Conservation (phyloP, 331 rosid species). For the Acacia concinna region DNA sequence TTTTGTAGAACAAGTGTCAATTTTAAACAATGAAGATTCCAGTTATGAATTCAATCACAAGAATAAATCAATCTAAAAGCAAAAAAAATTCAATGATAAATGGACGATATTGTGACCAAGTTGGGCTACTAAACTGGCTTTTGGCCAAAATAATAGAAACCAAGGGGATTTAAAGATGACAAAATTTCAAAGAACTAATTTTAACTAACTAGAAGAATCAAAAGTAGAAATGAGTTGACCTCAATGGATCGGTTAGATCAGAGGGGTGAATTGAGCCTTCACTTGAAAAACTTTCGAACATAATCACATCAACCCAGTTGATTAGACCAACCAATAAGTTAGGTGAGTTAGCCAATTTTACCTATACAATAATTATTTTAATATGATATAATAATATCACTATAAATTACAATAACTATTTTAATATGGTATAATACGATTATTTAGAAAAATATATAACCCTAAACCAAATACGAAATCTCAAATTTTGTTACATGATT, state of each 20-base stretch:
- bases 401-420: too few relatives aligned
- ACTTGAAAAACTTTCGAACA: too few relatives aligned
- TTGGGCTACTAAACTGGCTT: not conserved
- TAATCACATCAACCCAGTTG: too few relatives aligned
- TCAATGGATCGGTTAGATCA: not conserved
- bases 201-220: not conserved
- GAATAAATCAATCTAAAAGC: not conserved
- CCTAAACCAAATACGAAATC: too few relatives aligned
- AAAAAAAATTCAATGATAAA: not conserved
- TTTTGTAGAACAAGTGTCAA: not conserved
- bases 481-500: too few relatives aligned
- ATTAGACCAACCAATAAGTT: too few relatives aligned
- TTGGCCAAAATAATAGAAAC: not conserved
- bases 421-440: too few relatives aligned
- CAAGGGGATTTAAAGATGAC: not conserved
- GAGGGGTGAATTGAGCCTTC: too few relatives aligned
- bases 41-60: slow-evolving; percentile 1
- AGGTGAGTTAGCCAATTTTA: too few relatives aligned
- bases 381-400: too few relatives aligned
- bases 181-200: not conserved
- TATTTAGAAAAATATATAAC: too few relatives aligned
- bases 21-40: not conserved
- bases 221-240: not conserved
- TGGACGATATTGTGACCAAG: not conserved
- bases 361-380: too few relatives aligned